Conservation (phyloP, 2,329 filamentous ascomycete species). For the Lecanicillium sp. region DNA sequence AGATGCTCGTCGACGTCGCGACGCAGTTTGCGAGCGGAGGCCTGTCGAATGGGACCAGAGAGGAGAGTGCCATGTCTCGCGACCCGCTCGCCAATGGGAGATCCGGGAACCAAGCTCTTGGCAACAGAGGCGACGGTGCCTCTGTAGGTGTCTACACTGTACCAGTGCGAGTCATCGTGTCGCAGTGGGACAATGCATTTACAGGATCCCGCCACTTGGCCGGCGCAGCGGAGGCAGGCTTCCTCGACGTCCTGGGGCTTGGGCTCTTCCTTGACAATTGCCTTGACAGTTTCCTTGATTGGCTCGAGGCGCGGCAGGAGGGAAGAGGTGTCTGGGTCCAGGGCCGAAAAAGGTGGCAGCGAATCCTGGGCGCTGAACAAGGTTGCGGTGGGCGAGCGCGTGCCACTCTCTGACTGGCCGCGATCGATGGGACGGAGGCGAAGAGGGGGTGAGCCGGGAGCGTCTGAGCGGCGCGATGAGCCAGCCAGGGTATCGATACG, state of each 20-base stretch:
- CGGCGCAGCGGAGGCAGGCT: conserved; percentile 1
- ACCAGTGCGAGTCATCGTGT: conserved; percentile 11
- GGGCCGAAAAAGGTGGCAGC: conserved; percentile 4
- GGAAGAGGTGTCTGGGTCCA: not conserved
- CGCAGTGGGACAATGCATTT: conserved; percentile 3
- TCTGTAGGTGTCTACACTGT: conserved; percentile 6
- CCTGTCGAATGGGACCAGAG: not conserved
- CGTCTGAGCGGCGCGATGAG: conserved; percentile 2
- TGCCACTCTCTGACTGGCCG: not conserved
- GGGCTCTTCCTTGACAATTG: not conserved
- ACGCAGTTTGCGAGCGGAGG: conserved; percentile 3
- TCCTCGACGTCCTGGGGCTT: not conserved
- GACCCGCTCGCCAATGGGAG: not conserved
- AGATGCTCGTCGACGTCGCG: conserved; percentile 8
- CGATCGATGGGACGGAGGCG: not conserved
- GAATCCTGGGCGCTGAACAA: conserved; percentile 3
- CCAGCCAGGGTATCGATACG: not conserved
- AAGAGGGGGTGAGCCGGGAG: not conserved
- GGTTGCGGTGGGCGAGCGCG: not conserved
- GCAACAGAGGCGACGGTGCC: conserved; percentile 11
- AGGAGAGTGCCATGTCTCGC: not conserved
- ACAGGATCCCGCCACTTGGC: conserved; percentile 1
- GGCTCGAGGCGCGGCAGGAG: conserved; percentile 1
- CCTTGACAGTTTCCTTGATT: not conserved
- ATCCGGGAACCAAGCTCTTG: conserved; percentile 7